Evolutionary conservation across 1,139 yeast genomes (phyloP), one percentile per base, ranked within the genome.

Genomic region (Saccharomycopsis hybrid): DNA sequence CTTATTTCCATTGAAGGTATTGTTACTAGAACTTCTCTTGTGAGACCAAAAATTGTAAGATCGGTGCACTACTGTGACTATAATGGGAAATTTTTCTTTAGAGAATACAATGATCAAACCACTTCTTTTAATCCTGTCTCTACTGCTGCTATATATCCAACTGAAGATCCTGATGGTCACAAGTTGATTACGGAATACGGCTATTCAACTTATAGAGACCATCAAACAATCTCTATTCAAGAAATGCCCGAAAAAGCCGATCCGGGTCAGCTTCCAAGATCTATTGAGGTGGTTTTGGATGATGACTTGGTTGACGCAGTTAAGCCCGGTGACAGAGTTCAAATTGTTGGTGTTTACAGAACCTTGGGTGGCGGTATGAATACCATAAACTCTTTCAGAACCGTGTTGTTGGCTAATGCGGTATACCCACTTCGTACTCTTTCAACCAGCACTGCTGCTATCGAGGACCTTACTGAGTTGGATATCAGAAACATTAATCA

Each of bases 221-320:
- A 92, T 63, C 99, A 92, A 68, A 85, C 89, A 43, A 77, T 92
- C 36, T 81, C 96, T 0, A 85, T 92, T 38, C 99, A 92, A 67
- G 99, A 92, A 70, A 87, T 94, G 92, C 99, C 98, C 1, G 99
- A 92, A 69, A 77, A 85, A 58, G 97, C 98, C 0, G 98, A 98
- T 18, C 95, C 97, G 1, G 98, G 99, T 54, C 98, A 92, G 67
- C 73, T 92, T 56, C 98, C 99, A 41, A 75, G 98, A 58, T 83
- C 96, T 1, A 78, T 92, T 40, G 98, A 92, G 63, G 85, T 92
- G 38, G 78, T 92, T 27, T 71, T 94, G 62, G 97, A 92, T 65
- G 97, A 90, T 62, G 98, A 92, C 64, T 73, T 92, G 57, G 98
- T 92, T 1, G 99, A 92, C 63, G 70, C 71, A 50, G 86, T 89